Base-by-base conservation (phyloP, 1,139 yeast genomes). In the Kodamaea suecica region DNA sequence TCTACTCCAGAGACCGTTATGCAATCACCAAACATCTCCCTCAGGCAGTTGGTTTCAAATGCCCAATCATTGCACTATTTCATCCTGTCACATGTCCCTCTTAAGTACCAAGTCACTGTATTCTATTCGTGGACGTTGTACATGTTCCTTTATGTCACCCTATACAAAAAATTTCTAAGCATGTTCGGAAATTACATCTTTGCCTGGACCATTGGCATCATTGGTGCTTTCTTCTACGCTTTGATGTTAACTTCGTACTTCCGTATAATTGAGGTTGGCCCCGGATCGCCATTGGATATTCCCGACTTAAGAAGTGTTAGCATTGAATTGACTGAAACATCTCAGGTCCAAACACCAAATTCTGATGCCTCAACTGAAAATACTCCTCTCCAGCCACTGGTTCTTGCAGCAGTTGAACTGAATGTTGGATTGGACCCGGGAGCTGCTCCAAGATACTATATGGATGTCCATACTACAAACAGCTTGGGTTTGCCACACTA, bases 81-180 rank as follows among this genome's bases (percentile, higher is more conserved):
- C n/a, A n/a, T n/a, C n/a, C n/a, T n/a, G n/a, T n/a, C n/a, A n/a
- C n/a, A n/a, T n/a, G n/a, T n/a, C n/a, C n/a, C n/a, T 47, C 95
- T 95, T 17, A 74, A 80, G 42, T 63, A 70, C 0, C 57, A 78
- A 25, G 78, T 81, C 38, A 63, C 75, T 6, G 43, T 58, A 3
- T 53, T 78, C 3, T 57, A 80, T 31, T 42, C 75, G 0, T 84
- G 94, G 88, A 76, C 84, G 0, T 50, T 72, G 17, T 77, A 67
- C 44, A 77, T 71, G 0, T 53, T 69, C 9, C 24, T 37, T 14
- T 12, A 7, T 27, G 11, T 50, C 10, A 34, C 41, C 17, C 27
- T 45, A 16, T 45, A 44, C 35, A 34, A 47, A 28, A 49, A 51
- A 34, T 29, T 56, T 28, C 34, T 45, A 33, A 21, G 38, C n/a